phyloP scores from a whole-genome alignment of 257 asterid species.

The Asclepias syriaca region DNA sequence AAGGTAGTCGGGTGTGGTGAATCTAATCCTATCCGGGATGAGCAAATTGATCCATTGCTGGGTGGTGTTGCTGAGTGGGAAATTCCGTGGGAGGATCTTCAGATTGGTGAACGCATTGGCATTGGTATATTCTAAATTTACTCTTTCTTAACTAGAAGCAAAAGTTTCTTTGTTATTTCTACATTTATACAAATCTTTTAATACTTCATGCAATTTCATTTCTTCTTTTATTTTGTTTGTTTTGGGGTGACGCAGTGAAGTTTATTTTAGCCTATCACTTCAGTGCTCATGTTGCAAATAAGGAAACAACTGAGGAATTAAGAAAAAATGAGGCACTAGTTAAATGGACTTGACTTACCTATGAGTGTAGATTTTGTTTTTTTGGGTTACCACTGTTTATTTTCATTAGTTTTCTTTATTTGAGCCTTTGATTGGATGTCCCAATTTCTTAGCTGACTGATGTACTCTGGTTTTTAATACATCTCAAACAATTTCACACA shows the following conservation, averaged over 20 bases:
- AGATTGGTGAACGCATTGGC: slow-evolving; percentile 95
- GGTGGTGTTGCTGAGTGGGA: slow-evolving; percentile 75
- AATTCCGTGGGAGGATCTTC: slow-evolving; percentile 96
- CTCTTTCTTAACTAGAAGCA: background rate
- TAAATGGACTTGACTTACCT: background rate
- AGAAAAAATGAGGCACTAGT: slow-evolving; percentile 1
- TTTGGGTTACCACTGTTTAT: background rate
- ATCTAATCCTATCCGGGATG: slow-evolving; percentile 36
- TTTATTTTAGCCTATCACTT: background rate
- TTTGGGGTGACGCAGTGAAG: background rate
- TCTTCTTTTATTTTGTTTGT: background rate
- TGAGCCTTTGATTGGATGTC: background rate
- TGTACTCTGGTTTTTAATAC: slow-evolving; percentile 1
- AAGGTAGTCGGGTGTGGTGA: slow-evolving; percentile 28
- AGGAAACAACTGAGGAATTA: background rate
- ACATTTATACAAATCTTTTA: background rate
- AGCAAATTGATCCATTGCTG: slow-evolving; percentile 56
- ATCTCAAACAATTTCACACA: slow-evolving; percentile 1
- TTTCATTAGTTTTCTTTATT: background rate
- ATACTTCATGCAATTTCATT: background rate
- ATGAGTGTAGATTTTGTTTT: background rate
- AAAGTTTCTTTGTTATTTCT: background rate
- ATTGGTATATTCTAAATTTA: slow-evolving; percentile 44
- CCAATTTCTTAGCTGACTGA: background rate
- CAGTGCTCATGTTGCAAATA: background rate